Evolutionary conservation across 1,284 basidiomycete genomes (phyloP).

Genomic region (Ceratobasidium sp.): DNA sequence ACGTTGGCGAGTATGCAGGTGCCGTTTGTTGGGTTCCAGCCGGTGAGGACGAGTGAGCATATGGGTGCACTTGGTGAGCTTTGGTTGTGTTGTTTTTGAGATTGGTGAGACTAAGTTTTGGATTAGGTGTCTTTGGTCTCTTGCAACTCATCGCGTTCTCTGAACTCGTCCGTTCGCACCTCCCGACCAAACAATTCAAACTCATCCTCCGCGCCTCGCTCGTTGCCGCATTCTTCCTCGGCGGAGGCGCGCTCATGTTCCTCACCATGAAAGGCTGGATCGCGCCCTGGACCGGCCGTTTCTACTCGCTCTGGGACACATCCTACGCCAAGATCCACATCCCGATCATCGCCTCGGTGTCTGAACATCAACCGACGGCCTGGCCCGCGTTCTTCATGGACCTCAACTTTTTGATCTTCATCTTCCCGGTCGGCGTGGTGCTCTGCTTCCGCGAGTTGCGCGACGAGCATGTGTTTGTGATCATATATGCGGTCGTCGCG

Average conservation of each 20-base stretch:
- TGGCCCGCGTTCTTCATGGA: constrained; percentile 99
- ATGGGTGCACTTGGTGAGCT: constrained; percentile 93
- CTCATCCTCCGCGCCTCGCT: constrained; percentile 80
- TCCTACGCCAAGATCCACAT: constrained; percentile 98
- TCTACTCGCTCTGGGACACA: constrained; percentile 99
- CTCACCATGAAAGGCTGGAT: constrained; percentile 97
- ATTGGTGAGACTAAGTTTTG: constrained; percentile 26
- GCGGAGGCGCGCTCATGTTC: constrained; percentile 77
- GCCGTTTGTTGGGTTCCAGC: constrained; percentile 99
- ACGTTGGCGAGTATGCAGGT: constrained; percentile 99
- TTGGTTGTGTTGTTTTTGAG: neutral
- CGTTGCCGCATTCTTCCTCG: constrained; percentile 79
- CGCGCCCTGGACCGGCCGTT: constrained; percentile 98
- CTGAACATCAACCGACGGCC: constrained; percentile 99
- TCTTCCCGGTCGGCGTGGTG: constrained; percentile 97
- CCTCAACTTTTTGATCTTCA: constrained; percentile 96
- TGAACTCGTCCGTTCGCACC: constrained; percentile 89
- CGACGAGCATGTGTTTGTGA: constrained; percentile 98
- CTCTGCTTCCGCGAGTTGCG: constrained; percentile 94
- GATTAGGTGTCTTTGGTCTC: constrained; percentile 92
- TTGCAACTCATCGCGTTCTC: constrained; percentile 97
- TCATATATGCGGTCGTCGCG: constrained; percentile 96
- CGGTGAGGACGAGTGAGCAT: constrained; percentile 97
- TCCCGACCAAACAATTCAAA: constrained; percentile 95
- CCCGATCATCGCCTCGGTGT: constrained; percentile 98